These are phyloP conservation scores for Alternaria sp. DNA, from an alignment of 2,329 filamentous ascomycete species.

Conservation along the genomic window DNA sequence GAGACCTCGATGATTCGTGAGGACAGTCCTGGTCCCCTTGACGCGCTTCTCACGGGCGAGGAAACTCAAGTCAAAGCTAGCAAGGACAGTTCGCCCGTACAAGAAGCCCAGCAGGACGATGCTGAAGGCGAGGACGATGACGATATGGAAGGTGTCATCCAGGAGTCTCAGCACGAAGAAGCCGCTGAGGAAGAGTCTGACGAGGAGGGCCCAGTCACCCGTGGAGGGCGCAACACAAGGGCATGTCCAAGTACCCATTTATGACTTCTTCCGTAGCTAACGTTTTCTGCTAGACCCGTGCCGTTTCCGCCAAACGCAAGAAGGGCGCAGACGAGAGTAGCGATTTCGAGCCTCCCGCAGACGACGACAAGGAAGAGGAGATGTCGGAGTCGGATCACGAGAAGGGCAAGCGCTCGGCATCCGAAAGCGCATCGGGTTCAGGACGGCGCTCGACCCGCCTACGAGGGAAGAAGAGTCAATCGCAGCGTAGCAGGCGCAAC, in stretches of 20 bases:
- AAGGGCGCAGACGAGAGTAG: conserved; percentile 64
- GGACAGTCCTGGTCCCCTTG: conserved; percentile 43
- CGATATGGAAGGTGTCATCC: conserved; percentile 50
- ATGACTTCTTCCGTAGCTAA: conserved; percentile 24
- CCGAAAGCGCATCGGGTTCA: conserved; percentile 49
- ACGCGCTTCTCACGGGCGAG: conserved; percentile 42
- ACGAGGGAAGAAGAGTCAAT: conserved; percentile 55
- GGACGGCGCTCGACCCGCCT: conserved; percentile 63
- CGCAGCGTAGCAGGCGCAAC: conserved; percentile 58
- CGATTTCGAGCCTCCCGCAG: conserved; percentile 68
- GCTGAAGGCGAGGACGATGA: conserved; percentile 38
- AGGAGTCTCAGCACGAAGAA: conserved; percentile 52
- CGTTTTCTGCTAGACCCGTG: conserved; percentile 33
- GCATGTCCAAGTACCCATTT: conserved; percentile 17
- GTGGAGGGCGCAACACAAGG: conserved; percentile 53
- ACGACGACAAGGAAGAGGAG: conserved; percentile 63
- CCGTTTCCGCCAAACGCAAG: conserved; percentile 44
- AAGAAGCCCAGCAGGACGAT: conserved; percentile 45
- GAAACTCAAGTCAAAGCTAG: conserved; percentile 50
- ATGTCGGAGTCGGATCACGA: conserved; percentile 62
- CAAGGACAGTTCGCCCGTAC: conserved; percentile 40
- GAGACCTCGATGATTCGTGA: conserved; percentile 54
- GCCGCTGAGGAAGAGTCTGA: conserved; percentile 55
- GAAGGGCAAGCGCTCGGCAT: conserved; percentile 50
- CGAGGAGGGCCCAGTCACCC: conserved; percentile 63